Conservation (phyloP, 2,329 filamentous ascomycete species). For the Bipolaris oryzae region DNA sequence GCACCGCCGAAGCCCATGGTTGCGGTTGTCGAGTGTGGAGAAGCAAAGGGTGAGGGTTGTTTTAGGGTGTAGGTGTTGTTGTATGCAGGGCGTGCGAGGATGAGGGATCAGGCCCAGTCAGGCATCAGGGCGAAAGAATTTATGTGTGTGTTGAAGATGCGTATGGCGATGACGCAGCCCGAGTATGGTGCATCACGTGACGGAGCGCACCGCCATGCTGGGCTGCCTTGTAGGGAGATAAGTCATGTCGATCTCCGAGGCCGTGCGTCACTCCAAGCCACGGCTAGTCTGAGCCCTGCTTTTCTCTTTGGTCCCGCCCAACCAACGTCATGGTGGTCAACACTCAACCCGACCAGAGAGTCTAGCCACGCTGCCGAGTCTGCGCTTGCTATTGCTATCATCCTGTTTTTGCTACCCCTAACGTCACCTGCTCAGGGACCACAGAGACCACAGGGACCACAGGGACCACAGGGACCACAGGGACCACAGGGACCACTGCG, state of each 20-base stretch:
- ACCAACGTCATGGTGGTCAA: conserved; percentile 9
- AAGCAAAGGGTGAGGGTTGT: neutral
- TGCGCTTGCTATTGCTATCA: conserved; percentile 5
- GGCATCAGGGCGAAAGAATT: conserved; percentile 3
- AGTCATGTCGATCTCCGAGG: conserved; percentile 6
- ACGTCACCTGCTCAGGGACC: neutral
- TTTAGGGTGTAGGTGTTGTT: neutral
- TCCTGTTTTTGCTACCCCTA: neutral
- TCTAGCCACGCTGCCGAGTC: conserved; percentile 6
- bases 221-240: conserved; percentile 10
- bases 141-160: conserved; percentile 6
- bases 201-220: neutral
- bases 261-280: conserved; percentile 9
- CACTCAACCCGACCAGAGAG: neutral
- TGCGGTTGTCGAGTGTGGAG: conserved; percentile 1
- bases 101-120: neutral
- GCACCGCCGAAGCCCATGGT: conserved; percentile 65
- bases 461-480: too few relatives aligned
- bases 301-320: conserved; percentile 6
- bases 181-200: conserved; percentile 4
- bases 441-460: too few relatives aligned
- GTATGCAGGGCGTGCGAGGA: neutral
- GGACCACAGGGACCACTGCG: neutral
- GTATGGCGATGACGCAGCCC: conserved; percentile 16
- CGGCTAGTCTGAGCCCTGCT: conserved; percentile 7